Base-by-base conservation (phyloP, 441 rosid species). In the Erysimum cheiri region DNA sequence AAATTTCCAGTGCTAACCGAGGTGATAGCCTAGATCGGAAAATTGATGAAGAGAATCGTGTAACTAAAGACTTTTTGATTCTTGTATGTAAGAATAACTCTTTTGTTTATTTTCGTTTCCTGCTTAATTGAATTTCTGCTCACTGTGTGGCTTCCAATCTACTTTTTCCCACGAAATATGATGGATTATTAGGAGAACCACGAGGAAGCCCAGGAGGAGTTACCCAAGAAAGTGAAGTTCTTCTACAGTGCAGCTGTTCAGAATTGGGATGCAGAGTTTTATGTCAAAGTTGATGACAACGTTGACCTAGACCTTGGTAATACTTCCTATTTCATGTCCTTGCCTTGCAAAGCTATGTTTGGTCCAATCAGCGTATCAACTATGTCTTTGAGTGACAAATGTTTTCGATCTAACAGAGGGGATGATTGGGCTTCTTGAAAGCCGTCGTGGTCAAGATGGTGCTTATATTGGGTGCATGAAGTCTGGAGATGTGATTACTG, bases 391-490 rank as follows among this genome's bases (percentile, higher is more conserved):
- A 47, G 12, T 68, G 55, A 36, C 10, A 26, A 35, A 28, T 73
- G 50, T 39, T 77, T 82, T 75, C 67, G 28, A 37, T 67, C 17
- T 80, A 39, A 56, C 86, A 95, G 98, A 92, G 83, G 93, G 86
- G 15, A 75, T 95, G 73, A 83, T 95, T 46, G 88, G 82, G 70
- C 82, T 92, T 70, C 91, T 92, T 59, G 83, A 87, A 72, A 84
- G 26, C 28, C 96, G 88, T 0, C 95, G 85, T 72, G 87, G 80
- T 72, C 93, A 90, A 77, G 88, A 85, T 77, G 78, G 85, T 73
- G 86, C 93, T 71, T 95, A 95, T 71, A 81, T 92, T 52, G 99
- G 98, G 72, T 92, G 99, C 83, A 95, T 90, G 99, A 95, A 95
- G 86, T 92, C 99, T 31, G 97, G 99, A 69, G 95, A 85, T 40